Conservation (phyloP, 2,329 filamentous ascomycete species). For the Thielaviopsis musarum region DNA sequence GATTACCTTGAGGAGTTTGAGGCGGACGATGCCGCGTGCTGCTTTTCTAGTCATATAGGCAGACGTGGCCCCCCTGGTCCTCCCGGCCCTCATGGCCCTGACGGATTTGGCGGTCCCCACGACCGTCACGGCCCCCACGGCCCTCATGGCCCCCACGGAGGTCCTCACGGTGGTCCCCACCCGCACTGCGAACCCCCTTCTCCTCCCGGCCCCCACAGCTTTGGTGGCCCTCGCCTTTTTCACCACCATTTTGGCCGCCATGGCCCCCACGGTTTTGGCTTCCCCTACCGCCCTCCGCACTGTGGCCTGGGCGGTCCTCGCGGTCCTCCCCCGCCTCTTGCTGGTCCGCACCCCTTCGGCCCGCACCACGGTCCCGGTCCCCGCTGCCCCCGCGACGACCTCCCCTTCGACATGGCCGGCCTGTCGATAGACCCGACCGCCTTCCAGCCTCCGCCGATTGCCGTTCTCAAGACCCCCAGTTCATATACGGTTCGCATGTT, state of each 20-base stretch:
- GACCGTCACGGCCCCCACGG: conserved; percentile 10
- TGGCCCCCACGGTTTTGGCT: conserved; percentile 15
- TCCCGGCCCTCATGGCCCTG: conserved; percentile 16
- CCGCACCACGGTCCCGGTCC: conserved; percentile 10
- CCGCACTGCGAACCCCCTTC: too few relatives aligned
- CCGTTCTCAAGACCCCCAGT: not conserved
- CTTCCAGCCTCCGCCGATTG: not conserved
- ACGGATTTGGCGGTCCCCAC: conserved; percentile 15
- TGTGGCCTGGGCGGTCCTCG: not conserved
- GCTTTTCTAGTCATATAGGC: conserved; percentile 12
- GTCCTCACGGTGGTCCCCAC: too few relatives aligned
- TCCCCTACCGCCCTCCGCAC: not conserved
- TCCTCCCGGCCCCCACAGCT: not conserved
- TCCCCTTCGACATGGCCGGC: too few relatives aligned
- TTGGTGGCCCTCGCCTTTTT: conserved; percentile 13
- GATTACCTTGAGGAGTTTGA: conserved; percentile 11
- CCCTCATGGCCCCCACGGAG: conserved; percentile 14
- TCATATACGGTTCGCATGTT: not conserved
- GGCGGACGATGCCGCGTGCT: conserved; percentile 5
- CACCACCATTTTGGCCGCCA: conserved; percentile 9
- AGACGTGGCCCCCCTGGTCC: conserved; percentile 17
- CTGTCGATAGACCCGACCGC: too few relatives aligned
- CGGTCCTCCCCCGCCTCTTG: conserved; percentile 4
- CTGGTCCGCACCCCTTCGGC: not conserved
- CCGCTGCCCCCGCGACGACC: too few relatives aligned